These are phyloP conservation scores for Elymus sibiricus DNA, from an alignment of 176 grass and related monocot species.

Conservation along the genomic window DNA sequence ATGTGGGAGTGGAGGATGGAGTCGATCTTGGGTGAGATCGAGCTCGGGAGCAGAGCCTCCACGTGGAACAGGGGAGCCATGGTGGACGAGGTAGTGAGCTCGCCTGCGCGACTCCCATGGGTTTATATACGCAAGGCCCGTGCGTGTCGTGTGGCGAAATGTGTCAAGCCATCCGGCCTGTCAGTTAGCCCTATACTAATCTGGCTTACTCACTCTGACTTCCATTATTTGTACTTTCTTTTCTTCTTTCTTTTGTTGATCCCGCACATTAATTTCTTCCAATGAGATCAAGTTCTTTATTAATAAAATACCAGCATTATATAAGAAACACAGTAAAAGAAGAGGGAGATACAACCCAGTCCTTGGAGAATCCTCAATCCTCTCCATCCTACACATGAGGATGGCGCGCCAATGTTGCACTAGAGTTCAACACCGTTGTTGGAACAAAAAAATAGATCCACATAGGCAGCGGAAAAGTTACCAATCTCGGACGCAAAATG, in stretches of 20 bases:
- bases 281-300: not conserved
- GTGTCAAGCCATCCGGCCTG: not conserved
- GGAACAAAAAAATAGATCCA: too few relatives aligned
- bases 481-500: too few relatives aligned
- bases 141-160: not conserved
- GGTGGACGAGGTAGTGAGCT: not conserved
- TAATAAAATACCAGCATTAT: too few relatives aligned
- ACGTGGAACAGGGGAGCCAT: conserved; percentile 28
- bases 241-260: too few relatives aligned
- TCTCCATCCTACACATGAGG: too few relatives aligned
- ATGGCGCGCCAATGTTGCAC: too few relatives aligned
- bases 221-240: not conserved
- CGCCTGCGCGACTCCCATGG: not conserved
- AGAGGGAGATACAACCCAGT: too few relatives aligned
- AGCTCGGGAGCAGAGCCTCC: conserved; percentile 43
- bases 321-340: too few relatives aligned
- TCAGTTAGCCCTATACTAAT: not conserved
- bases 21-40: conserved; percentile 46
- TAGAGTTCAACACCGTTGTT: too few relatives aligned
- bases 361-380: too few relatives aligned
- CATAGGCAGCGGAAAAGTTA: too few relatives aligned
- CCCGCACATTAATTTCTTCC: not conserved
- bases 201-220: not conserved
- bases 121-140: not conserved
- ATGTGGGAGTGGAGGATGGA: conserved; percentile 49